Evolutionary conservation across 371 early-diverging fungal genomes (phyloP), one percentile per base, ranked within the genome.

Genomic region (Apophysomyces elegans): DNA sequence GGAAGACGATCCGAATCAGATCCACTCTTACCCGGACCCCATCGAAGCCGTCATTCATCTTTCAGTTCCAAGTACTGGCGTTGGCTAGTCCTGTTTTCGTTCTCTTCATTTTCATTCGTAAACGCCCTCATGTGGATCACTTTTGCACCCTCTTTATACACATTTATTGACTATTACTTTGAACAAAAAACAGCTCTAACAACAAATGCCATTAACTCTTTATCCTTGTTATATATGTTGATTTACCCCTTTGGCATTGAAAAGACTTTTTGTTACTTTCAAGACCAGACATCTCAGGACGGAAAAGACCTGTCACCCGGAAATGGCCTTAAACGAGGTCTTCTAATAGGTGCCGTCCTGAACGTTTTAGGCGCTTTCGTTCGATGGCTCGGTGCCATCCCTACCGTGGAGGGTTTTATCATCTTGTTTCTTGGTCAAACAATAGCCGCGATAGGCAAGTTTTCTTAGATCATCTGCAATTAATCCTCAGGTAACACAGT

Each of bases 41-140:
- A 21, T 16, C 54, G 21, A 9, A 50, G 21, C 9, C 21, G 0
- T 5, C 21, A 16, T 26, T 16, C 4, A 21, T 50, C 54, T 11
- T 21, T 26, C 13, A 41, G 41, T 13, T 41, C 41, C 41, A 41
- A 58, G 8, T 35, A 39, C 7, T 71, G 78, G 74, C 71, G 79
- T 37, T 82, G 81, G 78, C 58, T 77, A 37, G 69, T 82, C 37
- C 65, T 85, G 38, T 61, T 77, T 57, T 65, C 78, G 1, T 83
- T 83, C 59, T 85, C 80, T 0, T 50, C 73, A 9, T 70, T 83
- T 26, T 76, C 81, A 4, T 80, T 83, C 65, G 75, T 78, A 0
- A 81, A 71, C 61, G 78, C 79, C 1, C 67, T 77, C 59, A 76
- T 83, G 76, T 86, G 86, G 86, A 84, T 84, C 16, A 78, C 86